A percentile compares a stretch with the other conserved stretches of the same genome.
Conservation (phyloP, 2,329 filamentous ascomycete genomes). For the Arthrobotrys musiformis region DNA sequence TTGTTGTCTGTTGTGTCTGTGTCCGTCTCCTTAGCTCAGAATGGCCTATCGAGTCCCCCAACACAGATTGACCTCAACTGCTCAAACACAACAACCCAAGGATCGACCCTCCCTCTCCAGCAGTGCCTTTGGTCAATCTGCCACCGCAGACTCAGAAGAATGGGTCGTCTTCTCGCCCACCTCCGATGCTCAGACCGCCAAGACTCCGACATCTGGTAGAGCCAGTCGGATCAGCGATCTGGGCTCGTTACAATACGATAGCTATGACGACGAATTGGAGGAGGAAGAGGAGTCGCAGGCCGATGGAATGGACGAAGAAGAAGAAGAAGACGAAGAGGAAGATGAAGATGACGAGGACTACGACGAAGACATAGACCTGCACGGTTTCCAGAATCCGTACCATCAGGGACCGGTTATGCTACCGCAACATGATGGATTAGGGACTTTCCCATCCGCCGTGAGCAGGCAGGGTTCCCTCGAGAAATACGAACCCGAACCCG, state of each 20-base stretch:
- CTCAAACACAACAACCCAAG: conserved; percentile 45
- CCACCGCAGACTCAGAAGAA: conserved; percentile 68
- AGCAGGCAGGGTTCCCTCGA: conserved; percentile 68
- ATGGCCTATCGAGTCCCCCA: conserved; percentile 53
- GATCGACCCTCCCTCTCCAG: conserved; percentile 32
- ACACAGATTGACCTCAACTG: conserved; percentile 39
- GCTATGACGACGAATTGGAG: conserved; percentile 64
- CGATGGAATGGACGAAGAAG: conserved; percentile 68
- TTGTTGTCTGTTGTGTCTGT: too few relatives aligned
- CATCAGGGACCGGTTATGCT: conserved; percentile 73
- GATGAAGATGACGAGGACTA: conserved; percentile 75
- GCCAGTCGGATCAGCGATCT: conserved; percentile 80
- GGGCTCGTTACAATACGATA: conserved; percentile 70
- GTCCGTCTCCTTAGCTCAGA: neutral
- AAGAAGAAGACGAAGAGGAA: conserved; percentile 75
- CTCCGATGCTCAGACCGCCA: conserved; percentile 71
- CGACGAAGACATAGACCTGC: conserved; percentile 71
- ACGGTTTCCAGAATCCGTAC: conserved; percentile 63
- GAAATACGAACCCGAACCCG: conserved; percentile 71
- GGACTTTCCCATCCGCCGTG: conserved; percentile 74
- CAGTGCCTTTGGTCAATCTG: conserved; percentile 39
- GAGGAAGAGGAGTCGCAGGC: conserved; percentile 64
- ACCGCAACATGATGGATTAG: conserved; percentile 91
- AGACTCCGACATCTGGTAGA: conserved; percentile 77
- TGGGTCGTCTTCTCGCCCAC: conserved; percentile 94